Evolutionary conservation across 352 stramenopile genomes (phyloP).

Genomic region (Phytophthora meadii): DNA sequence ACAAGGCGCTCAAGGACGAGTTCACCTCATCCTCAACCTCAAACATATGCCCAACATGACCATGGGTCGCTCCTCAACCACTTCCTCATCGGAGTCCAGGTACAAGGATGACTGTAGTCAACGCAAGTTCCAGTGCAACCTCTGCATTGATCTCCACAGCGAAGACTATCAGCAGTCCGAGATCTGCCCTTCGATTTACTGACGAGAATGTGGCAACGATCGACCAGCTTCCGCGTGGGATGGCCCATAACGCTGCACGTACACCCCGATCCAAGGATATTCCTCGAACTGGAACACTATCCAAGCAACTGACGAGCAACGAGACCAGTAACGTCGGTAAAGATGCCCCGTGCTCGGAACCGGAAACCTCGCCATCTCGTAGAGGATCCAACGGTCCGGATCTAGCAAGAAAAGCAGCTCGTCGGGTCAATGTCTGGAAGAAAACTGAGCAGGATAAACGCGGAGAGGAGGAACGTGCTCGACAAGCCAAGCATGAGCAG

Average conservation of each 20-base stretch:
- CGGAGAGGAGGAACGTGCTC: slow-evolving; percentile 50
- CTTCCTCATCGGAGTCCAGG: slow-evolving; percentile 14
- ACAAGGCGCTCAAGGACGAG: slow-evolving; percentile 23
- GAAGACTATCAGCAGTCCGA: slow-evolving; percentile 2
- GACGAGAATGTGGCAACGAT: slow-evolving; percentile 3
- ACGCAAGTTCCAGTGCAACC: slow-evolving; percentile 3
- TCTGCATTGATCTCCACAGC: not conserved
- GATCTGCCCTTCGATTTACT: not conserved
- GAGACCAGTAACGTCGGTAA: not conserved
- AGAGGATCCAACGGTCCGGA: slow-evolving; percentile 22
- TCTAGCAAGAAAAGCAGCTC: slow-evolving; percentile 52
- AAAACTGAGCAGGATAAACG: slow-evolving; percentile 63
- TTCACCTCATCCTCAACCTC: slow-evolving; percentile 7
- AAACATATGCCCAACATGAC: no score
- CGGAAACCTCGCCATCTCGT: not conserved
- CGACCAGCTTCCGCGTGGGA: slow-evolving; percentile 54
- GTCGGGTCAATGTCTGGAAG: slow-evolving; percentile 63
- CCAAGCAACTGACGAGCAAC: slow-evolving; percentile 9
- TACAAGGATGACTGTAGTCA: slow-evolving; percentile 25
- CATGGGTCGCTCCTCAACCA: slow-evolving; percentile 6
- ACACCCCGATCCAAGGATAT: slow-evolving; percentile 28
- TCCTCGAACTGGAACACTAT: not conserved
- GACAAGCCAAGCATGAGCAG: slow-evolving; percentile 48
- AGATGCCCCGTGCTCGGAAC: not conserved
- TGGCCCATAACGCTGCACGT: slow-evolving; percentile 56